Evolutionary conservation across 2,329 filamentous ascomycete genomes (phyloP), one percentile per base, ranked within the genome.

Genomic region (Ophiocordyceps camponoti-leonardi): DNA sequence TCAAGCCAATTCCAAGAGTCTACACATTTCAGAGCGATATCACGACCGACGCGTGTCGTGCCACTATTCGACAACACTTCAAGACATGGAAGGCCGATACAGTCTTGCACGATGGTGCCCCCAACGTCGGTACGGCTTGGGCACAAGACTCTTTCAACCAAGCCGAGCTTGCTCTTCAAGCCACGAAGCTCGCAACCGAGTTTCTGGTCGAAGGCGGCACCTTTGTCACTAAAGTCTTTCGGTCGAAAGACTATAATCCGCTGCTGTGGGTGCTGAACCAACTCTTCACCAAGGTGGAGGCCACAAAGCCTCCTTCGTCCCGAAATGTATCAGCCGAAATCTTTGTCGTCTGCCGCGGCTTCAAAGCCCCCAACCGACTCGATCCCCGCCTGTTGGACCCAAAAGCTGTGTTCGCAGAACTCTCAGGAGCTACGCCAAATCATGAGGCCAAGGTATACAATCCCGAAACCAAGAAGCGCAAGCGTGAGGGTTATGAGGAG

Each of bases 381-480:
- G 92, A 98, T 57, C 87, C 90, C 11, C 85, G 85, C 53, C 93
- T 98, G 60, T 71, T 98, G 45, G 92, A 98, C 57, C 79, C 92
- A 6, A 79, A 79, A 52, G 78, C 83, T 47, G 92, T 96, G 28
- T 98, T 98, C 57, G 88, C 88, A 30, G 92, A 98, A 61, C 68
- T 95, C n/a, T 70, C 82, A 30, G 85, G 83, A 47, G 78, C 84
- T 2, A 83, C 81, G 0, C 86, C 87, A 1, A 98, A 96, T 63
- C 93, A 96, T 54, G 92, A 98, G 61, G 92, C 92, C 37, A 94
- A 94, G 61, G 92, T 98, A 2, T 98, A 90, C 71, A 95, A 98
- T 52, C 92, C 92, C 0, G 92, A 98, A 60, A 72, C 86, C 58
- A 98, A 96, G 73, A 98, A 95, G 77, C 73, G 92, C 48, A 96